These are phyloP conservation scores for Pugionium dolabratum DNA, from an alignment of 345 rosid genomes.

Conservation along the genomic window DNA sequence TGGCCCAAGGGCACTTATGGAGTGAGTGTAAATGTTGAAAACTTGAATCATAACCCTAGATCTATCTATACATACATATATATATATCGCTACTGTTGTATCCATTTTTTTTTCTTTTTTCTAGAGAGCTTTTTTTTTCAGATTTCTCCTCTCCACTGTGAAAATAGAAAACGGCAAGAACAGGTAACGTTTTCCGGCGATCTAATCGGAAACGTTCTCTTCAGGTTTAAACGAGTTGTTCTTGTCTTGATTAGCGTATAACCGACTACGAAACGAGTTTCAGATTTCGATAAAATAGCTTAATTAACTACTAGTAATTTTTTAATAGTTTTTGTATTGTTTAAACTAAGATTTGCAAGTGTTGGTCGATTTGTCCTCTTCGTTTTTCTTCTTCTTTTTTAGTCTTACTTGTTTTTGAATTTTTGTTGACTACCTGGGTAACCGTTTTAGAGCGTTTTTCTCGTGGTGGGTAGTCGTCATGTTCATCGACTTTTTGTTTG, in stretches of 20 bases:
- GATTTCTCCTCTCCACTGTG: constrained; percentile 3
- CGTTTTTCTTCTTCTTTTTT: constrained; percentile 16
- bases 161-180: constrained; percentile 15
- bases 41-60: constrained; percentile 1
- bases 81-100: constrained; percentile 7
- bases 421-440: constrained; percentile 30
- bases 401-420: constrained; percentile 37
- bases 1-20: neutral
- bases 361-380: constrained; percentile 24
- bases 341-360: constrained; percentile 16
- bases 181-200: constrained; percentile 24
- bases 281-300: constrained; percentile 4
- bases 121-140: neutral
- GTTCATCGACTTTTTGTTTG: neutral
- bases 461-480: constrained; percentile 17
- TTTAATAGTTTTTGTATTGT: neutral
- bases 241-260: constrained; percentile 9
- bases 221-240: neutral
- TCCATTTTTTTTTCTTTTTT: neutral
- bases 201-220: constrained; percentile 5
- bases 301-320: neutral
- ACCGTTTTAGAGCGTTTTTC: constrained; percentile 14
- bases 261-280: constrained; percentile 28
- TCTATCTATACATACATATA: constrained; percentile 1
- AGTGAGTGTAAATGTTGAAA: too few relatives aligned